Conservation (phyloP, 345 rosid genomes). For the Linum lewisii region DNA sequence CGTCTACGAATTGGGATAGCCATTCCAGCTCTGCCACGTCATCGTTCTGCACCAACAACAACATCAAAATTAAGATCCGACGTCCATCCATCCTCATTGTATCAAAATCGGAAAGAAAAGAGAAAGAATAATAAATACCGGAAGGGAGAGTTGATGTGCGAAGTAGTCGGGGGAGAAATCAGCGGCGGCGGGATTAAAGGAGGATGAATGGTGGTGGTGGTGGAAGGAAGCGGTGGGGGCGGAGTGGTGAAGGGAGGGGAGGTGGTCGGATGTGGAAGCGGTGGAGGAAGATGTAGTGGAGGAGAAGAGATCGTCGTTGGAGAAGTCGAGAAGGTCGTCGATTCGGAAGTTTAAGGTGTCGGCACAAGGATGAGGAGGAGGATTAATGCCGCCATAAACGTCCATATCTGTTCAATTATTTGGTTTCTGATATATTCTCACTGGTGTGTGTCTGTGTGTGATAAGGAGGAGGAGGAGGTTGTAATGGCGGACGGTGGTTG, state of each 20-base stretch:
- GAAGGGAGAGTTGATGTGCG: conserved; percentile 56
- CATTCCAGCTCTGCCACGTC: conserved; percentile 83
- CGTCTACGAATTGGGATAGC: conserved; percentile 73
- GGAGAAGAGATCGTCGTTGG: conserved; percentile 41
- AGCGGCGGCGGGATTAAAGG: conserved; percentile 19
- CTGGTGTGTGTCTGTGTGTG: too few relatives aligned
- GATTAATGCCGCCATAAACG: too few relatives aligned
- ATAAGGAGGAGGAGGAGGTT: too few relatives aligned
- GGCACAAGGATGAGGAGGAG: too few relatives aligned
- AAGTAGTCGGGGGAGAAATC: conserved; percentile 28
- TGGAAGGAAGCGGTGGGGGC: conserved; percentile 11
- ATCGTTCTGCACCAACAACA: conserved; percentile 37
- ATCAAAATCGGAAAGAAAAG: background rate
- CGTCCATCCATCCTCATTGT: background rate
- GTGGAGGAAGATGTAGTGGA: conserved; percentile 18
- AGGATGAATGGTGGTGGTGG: conserved; percentile 2
- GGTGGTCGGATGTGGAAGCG: conserved; percentile 17
- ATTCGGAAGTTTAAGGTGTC: too few relatives aligned
- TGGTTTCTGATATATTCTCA: too few relatives aligned
- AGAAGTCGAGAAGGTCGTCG: conserved; percentile 71
- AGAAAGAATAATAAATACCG: conserved; percentile 24
- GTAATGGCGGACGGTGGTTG: too few relatives aligned
- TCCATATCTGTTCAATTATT: too few relatives aligned
- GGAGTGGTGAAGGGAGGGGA: conserved; percentile 18
- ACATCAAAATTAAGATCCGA: background rate